Conservation (phyloP, 768 basidiomycete genomes). For the Pleurotus salmoneostramineus region DNA sequence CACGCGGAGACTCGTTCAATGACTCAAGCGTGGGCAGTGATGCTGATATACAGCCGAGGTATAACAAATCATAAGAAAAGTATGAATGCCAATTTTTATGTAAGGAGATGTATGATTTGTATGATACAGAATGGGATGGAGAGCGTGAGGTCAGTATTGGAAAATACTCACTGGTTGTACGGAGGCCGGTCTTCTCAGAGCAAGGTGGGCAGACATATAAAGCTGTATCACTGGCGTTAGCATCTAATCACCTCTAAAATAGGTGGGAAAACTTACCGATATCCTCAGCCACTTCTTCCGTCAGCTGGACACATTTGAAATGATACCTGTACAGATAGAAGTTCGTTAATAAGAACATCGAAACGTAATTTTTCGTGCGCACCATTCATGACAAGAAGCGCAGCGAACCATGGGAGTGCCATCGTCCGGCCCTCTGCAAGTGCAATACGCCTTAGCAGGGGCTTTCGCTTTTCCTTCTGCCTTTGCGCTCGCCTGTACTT, state of each 20-base stretch:
- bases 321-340: constrained; percentile 59
- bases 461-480: constrained; percentile 11
- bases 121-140: constrained; percentile 1
- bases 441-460: constrained; percentile 40
- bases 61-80: constrained; percentile 13
- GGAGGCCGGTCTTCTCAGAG: constrained; percentile 56
- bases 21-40: constrained; percentile 16
- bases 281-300: constrained; percentile 64
- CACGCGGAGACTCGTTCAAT: constrained; percentile 28
- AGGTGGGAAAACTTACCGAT: constrained; percentile 53
- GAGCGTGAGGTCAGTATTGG: constrained; percentile 12
- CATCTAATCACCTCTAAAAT: background rate
- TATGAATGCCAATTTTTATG: constrained; percentile 13
- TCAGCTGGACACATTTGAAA: constrained; percentile 69
- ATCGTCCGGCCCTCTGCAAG: constrained; percentile 68
- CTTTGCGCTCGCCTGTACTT: constrained; percentile 1
- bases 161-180: constrained; percentile 73
- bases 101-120: constrained; percentile 5
- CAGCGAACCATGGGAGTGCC: constrained; percentile 82
- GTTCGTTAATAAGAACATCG: background rate
- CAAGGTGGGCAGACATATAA: constrained; percentile 54
- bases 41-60: constrained; percentile 13
- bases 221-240: constrained; percentile 33
- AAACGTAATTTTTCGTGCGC: constrained; percentile 27
- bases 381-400: constrained; percentile 69